Percentiles rank a stretch among this genome's conserved stretches.
These are phyloP conservation scores for Sphagnum contortum DNA, from an alignment of 225 moss, liverwort and hornwort species.

Conservation along the genomic window DNA sequence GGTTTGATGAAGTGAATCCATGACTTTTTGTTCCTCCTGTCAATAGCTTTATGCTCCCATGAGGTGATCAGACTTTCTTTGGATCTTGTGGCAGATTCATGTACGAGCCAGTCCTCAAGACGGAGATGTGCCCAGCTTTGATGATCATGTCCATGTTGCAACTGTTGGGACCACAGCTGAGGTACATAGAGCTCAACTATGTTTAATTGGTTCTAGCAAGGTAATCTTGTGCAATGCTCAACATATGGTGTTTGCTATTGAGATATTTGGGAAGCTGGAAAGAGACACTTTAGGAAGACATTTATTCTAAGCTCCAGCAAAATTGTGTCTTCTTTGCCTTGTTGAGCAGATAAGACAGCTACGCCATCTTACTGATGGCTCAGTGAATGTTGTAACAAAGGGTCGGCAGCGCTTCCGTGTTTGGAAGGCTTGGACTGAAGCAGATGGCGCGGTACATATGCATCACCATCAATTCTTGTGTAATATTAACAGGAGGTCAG, in stretches of 20 bases:
- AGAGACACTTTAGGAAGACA: neutral
- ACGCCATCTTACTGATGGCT: constrained; percentile 58
- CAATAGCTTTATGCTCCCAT: neutral
- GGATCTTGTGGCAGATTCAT: constrained; percentile 54
- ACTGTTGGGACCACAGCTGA: constrained; percentile 91
- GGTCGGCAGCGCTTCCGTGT: constrained; percentile 86
- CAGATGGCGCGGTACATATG: constrained; percentile 64
- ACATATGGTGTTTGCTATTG: too few species aligned
- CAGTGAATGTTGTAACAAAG: constrained; percentile 82
- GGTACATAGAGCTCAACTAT: constrained; percentile 14
- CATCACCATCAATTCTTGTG: too few species aligned
- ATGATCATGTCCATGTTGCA: constrained; percentile 25
- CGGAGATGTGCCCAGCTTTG: constrained; percentile 8
- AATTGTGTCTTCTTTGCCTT: constrained; percentile 1
- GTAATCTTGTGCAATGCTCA: too few species aligned
- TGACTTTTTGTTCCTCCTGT: neutral
- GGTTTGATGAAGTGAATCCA: neutral
- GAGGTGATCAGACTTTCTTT: neutral
- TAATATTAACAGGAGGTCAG: too few species aligned
- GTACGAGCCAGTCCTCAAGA: constrained; percentile 52
- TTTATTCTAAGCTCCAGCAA: neutral
- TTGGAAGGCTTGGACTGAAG: constrained; percentile 64
- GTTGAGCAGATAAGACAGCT: constrained; percentile 50
- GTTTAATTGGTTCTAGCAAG: neutral
- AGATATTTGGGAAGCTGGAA: too few species aligned